Evolutionary conservation across 345 rosid species (phyloP), one percentile per base, ranked within the genome.

Genomic region (Pistacia atlantica): DNA sequence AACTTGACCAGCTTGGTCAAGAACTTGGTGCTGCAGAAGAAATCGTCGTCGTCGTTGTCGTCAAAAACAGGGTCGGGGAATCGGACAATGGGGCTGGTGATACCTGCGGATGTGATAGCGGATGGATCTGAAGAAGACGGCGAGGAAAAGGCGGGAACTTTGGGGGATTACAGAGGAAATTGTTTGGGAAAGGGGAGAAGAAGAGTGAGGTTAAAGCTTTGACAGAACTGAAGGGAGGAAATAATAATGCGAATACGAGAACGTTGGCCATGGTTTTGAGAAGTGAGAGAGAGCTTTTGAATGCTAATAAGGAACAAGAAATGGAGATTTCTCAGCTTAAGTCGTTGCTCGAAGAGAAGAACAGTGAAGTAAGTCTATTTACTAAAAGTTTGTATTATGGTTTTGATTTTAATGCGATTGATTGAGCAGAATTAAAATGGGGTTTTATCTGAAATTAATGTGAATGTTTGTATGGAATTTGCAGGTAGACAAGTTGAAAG

Each of bases 401-500:
- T 31, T 31, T 31, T 31, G 33, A 31, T 31, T 31, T 31, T 31
- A 31, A 31, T 31, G 2, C 33, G 33, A 31, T 31, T 31, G 33
- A 31, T 31, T 31, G 33, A 31, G 33, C 33, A 31, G 33, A 31
- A 31, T 2, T 31, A 31, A 31, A 31, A 31, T 31, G 33, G 33
- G 33, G 33, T 31, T 31, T 31, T 1, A 31, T 31, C 33, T 31
- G 33, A 31, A 31, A 31, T 31, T 31, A 49, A 42, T 20, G 9
- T 52, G 4, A 11, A 3, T 28, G 10, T 2, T 69, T 65, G 0
- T 55, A 17, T 76, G 64, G 28, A 48, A 57, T 68, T 71, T 88
- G 86, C 79, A 95, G 99, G 92, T 91, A 55, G 99, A 93, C 87
- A 93, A 90, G 84, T 77, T 96, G 87, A 93, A 96, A 82, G 97